Base-by-base conservation (phyloP, 225 moss, liverwort and hornwort species). In the Straminergon stramineum region DNA sequence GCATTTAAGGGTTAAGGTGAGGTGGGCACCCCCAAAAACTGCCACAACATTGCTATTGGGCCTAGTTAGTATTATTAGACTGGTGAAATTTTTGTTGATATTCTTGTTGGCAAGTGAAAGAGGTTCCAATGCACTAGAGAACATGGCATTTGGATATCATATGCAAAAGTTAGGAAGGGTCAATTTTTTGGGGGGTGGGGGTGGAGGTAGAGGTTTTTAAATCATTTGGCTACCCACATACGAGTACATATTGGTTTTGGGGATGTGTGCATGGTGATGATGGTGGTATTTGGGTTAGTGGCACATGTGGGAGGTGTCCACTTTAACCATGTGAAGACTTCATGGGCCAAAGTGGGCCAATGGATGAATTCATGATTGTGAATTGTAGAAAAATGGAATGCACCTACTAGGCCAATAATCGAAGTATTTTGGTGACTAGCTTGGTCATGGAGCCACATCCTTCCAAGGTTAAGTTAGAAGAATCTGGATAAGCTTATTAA, bases 101-200 rank as follows among this genome's bases (percentile, higher is more conserved):
- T 75, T 20, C 12, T 75, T 76, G 5, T 5, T 21, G 10, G 28
- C 28, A 27, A 45, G 3, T 10, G 4, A 43, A 76, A 8, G 76
- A 76, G 32, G 21, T 53, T 53, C 3, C 21, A 53, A 34, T 2
- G 22, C 14, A 21, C 13, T 3, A 3, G 34, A 34, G 3, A 53
- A 53, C 0, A 0, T 0, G 1, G 8, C 9, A 34, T 53, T 32
- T 34, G 13, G 21, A 76, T 34, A 76, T 3, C 0, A 0, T 20
- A 21, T 34, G 14, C 34, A 22, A 34, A 32, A 52, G 34, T 53
- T 76, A 52, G 20, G 13, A 13, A 2, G 20, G 51, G 5, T 7
- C 2, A 5, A 32, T 15, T 5, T 3, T 39, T 48, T 75, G 28
- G 3, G 3, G 3, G 0, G n/a, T n/a, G n/a, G n/a, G n/a, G n/a